Base-by-base conservation (phyloP, 495 filamentous ascomycete genomes). In the Penicillium canariense region DNA sequence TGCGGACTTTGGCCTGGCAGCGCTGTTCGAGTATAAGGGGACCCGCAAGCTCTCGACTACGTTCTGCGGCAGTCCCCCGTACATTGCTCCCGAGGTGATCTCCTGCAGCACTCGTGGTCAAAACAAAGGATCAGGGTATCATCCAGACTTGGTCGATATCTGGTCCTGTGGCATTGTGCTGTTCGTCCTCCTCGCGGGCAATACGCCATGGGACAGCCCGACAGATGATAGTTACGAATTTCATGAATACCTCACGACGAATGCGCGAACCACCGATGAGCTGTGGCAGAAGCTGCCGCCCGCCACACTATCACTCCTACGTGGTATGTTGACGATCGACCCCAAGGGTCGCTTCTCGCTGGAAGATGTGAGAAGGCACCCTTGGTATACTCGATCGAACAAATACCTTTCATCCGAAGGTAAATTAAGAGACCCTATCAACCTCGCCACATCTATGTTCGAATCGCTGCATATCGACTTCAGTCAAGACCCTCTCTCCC, bases 81-180 rank as follows among this genome's bases (percentile, higher is more conserved):
- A 99, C 65, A 96, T 97, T 56, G 94, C 94, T 1, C 94, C 94
- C 1, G 94, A 99, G 70, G 90, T 98, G n/a, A 78, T 89, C 36
- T 73, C 68, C 20, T 70, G 72, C 50, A 77, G 77, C 40, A 71
- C 61, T 14, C 76, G 70, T 49, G 76, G 67, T 20, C 68, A 78
- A 1, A 65, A 68, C 12, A 85, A 82, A 55, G 81, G 77, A 15
- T 48, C 66, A 0, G 91, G 90, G 26, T 99, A 99, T 60, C 81
- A 83, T 23, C 85, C 90, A 2, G 87, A 97, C 61, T 73, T 90
- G 47, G 87, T 89, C 27, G 94, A 99, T 62, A 91, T 99, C 42
- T 99, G 94, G 94, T 96, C 91, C 31, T 96, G 90, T 59, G 94
- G 92, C 14, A 90, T 99, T 32, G 94, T 99, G 28, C 77, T 99